Percentiles rank a stretch among this genome's conserved stretches.
Conservation (phyloP, 352 stramenopile species). For the Globisporangium recalcitrans region DNA sequence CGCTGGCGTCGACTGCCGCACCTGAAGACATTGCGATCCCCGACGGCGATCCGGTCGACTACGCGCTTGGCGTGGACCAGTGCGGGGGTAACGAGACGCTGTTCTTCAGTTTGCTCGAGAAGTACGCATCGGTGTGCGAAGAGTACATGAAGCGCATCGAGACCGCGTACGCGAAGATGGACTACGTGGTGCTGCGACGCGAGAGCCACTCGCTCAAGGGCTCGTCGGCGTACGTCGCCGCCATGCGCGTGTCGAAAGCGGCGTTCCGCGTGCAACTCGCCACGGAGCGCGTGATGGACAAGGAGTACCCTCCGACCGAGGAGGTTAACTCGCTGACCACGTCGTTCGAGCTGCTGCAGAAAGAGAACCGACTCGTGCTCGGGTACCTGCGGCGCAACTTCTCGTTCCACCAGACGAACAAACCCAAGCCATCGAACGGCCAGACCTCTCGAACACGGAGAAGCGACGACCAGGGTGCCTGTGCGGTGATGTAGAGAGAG, state of each 20-base stretch:
- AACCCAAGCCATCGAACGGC: conserved; percentile 18
- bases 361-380: conserved; percentile 66
- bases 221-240: conserved; percentile 81
- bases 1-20: conserved; percentile 38
- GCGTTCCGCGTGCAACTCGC: conserved; percentile 76
- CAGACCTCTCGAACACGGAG: conserved; percentile 23
- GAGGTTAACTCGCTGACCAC: conserved; percentile 35
- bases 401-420: conserved; percentile 49
- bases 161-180: conserved; percentile 35
- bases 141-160: conserved; percentile 79
- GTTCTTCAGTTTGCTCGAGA: conserved; percentile 80
- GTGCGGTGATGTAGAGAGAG: conserved; percentile 49
- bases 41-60: conserved; percentile 75
- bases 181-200: conserved; percentile 63
- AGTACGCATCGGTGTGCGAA: conserved; percentile 66
- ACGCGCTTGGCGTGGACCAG: conserved; percentile 72
- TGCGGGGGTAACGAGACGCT: conserved; percentile 76
- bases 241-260: conserved; percentile 77
- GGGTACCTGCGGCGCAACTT: conserved; percentile 84
- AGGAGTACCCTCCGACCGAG: conserved; percentile 25
- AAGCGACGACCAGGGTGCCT: conserved; percentile 48
- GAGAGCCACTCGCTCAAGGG: conserved; percentile 86
- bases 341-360: conserved; percentile 54
- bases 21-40: conserved; percentile 73
- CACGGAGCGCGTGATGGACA: conserved; percentile 73